Conservation (phyloP, 2,329 filamentous ascomycete genomes). For the Colletotrichum siamense region DNA sequence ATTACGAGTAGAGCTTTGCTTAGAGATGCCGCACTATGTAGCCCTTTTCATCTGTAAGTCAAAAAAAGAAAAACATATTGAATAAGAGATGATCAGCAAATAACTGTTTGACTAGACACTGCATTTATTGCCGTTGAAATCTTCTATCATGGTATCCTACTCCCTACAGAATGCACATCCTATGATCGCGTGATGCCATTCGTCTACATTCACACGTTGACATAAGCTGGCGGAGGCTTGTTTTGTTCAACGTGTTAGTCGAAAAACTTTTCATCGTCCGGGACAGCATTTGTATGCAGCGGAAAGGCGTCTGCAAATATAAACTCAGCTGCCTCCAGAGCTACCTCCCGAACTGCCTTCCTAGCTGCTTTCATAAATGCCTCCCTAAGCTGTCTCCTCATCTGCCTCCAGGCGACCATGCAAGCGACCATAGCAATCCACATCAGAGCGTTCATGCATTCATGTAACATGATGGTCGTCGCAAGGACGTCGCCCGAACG, state of each 20-base stretch:
- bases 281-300: background rate
- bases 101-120: background rate
- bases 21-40: background rate
- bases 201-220: background rate
- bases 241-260: background rate
- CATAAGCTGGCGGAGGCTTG: background rate
- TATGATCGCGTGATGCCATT: background rate
- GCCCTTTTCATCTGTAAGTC: background rate
- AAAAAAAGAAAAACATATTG: background rate
- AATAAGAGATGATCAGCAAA: background rate
- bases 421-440: too few relatives aligned
- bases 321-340: background rate
- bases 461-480: background rate
- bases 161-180: background rate
- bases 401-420: background rate
- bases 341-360: background rate
- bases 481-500: background rate
- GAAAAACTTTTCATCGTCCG: background rate
- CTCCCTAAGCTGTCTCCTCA: background rate
- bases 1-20: background rate
- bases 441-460: background rate
- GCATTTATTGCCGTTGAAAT: background rate
- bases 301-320: background rate
- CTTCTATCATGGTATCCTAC: background rate
- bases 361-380: background rate